Conservation (phyloP, 2,329 filamentous ascomycete genomes). For the Colletotrichum sp. region DNA sequence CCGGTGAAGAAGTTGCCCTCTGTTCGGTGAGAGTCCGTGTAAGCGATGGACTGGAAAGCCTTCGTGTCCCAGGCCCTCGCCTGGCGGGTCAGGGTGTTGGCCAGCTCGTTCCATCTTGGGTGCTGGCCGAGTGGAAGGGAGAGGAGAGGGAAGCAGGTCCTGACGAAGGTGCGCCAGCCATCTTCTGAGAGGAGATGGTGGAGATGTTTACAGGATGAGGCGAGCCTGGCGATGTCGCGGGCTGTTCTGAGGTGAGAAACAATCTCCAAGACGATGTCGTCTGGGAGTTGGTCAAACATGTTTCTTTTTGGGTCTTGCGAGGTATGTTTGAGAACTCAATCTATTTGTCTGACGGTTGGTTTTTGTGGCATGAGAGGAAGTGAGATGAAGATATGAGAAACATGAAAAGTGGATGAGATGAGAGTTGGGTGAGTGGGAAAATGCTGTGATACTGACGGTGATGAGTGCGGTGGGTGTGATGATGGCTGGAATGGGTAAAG, state of each 20-base stretch:
- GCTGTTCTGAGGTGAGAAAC: slow-evolving; percentile 53
- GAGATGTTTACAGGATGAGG: slow-evolving; percentile 41
- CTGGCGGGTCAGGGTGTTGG: slow-evolving; percentile 53
- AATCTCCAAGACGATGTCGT: slow-evolving; percentile 56
- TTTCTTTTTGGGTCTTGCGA: neutral
- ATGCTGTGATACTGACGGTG: neutral
- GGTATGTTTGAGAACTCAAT: neutral
- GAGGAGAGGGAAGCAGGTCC: slow-evolving; percentile 47
- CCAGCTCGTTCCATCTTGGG: slow-evolving; percentile 41
- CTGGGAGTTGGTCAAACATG: slow-evolving; percentile 46
- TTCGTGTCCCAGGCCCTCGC: slow-evolving; percentile 59
- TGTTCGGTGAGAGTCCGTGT: slow-evolving; percentile 29
- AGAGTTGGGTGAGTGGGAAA: neutral
- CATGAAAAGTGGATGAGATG: neutral
- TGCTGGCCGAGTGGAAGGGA: slow-evolving; percentile 30
- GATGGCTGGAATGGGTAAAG: neutral
- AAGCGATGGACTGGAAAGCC: slow-evolving; percentile 33
- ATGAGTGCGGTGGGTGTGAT: neutral
- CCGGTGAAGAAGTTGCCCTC: slow-evolving; percentile 19
- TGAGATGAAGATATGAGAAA: neutral
- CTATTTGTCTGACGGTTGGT: slow-evolving; percentile 3
- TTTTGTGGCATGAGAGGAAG: neutral
- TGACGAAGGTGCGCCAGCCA: slow-evolving; percentile 58
- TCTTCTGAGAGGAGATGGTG: slow-evolving; percentile 41
- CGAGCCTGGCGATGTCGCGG: slow-evolving; percentile 49